A percentile compares a stretch with the other conserved stretches of the same genome.
Conservation (phyloP, 1,284 basidiomycete species). For the Neolentinus lepideus region DNA sequence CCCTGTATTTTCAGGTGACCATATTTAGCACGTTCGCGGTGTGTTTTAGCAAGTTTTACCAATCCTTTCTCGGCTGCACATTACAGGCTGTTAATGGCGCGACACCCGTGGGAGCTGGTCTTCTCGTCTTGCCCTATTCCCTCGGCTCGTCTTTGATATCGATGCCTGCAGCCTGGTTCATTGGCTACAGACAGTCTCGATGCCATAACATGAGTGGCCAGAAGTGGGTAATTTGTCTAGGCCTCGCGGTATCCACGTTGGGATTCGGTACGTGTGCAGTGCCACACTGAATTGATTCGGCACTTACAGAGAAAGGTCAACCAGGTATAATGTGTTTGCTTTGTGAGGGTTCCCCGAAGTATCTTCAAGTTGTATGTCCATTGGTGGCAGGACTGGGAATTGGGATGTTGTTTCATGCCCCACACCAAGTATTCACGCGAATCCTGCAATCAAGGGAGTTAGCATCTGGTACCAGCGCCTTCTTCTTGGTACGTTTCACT, state of each 20-base stretch:
- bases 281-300: constrained; percentile 1
- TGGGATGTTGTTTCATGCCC: constrained; percentile 77
- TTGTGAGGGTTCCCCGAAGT: constrained; percentile 37
- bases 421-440: constrained; percentile 68
- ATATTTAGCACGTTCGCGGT: constrained; percentile 2
- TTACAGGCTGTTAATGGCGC: constrained; percentile 57
- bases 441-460: constrained; percentile 56
- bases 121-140: constrained; percentile 72
- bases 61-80: constrained; percentile 7
- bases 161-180: constrained; percentile 73
- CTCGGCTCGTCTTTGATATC: constrained; percentile 75
- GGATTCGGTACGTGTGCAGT: constrained; percentile 57
- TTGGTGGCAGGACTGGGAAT: constrained; percentile 70
- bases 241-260: constrained; percentile 53
- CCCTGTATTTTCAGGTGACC: constrained; percentile 69
- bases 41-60: constrained; percentile 1
- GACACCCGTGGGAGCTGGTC: constrained; percentile 59
- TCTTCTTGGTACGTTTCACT: constrained; percentile 78
- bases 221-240: constrained; percentile 52
- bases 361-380: constrained; percentile 46
- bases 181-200: constrained; percentile 52
- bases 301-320: background rate
- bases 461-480: constrained; percentile 74
- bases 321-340: constrained; percentile 61
- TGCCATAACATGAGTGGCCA: constrained; percentile 54